Conservation (phyloP, 2,329 filamentous ascomycete genomes). For the Aspergillus sergii region DNA sequence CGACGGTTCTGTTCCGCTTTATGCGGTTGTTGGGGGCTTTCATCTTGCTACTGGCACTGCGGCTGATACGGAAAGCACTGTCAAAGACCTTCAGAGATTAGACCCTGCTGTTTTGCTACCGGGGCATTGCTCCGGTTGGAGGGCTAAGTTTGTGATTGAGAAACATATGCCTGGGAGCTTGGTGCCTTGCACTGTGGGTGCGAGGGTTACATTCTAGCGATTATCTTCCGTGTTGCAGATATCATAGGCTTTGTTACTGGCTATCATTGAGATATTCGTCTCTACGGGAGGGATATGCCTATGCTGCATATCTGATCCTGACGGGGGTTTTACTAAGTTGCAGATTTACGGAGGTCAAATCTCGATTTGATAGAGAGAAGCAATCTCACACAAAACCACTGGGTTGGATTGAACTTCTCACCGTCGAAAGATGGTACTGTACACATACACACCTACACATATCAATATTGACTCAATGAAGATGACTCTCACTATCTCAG, state of each 20-base stretch:
- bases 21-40: slow-evolving; percentile 57
- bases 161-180: slow-evolving; percentile 53
- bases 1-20: slow-evolving; percentile 42
- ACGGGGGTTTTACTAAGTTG: too few relatives aligned
- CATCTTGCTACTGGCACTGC: slow-evolving; percentile 54
- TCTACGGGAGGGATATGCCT: background rate
- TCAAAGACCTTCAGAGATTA: slow-evolving; percentile 52
- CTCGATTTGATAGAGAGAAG: too few relatives aligned
- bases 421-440: too few relatives aligned
- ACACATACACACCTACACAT: too few relatives aligned
- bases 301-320: background rate
- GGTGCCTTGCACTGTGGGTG: slow-evolving; percentile 55
- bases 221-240: background rate
- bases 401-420: too few relatives aligned
- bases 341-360: too few relatives aligned
- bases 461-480: too few relatives aligned
- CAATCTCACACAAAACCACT: too few relatives aligned
- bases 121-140: slow-evolving; percentile 60
- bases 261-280: background rate
- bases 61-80: slow-evolving; percentile 47
- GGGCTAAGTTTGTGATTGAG: slow-evolving; percentile 57
- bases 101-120: slow-evolving; percentile 55
- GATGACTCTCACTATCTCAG: too few relatives aligned
- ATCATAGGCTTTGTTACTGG: background rate
- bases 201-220: slow-evolving; percentile 41